Evolutionary conservation across 352 stramenopile genomes (phyloP), one percentile per base, ranked within the genome.

Genomic region (Globisporangium sylvaticum): DNA sequence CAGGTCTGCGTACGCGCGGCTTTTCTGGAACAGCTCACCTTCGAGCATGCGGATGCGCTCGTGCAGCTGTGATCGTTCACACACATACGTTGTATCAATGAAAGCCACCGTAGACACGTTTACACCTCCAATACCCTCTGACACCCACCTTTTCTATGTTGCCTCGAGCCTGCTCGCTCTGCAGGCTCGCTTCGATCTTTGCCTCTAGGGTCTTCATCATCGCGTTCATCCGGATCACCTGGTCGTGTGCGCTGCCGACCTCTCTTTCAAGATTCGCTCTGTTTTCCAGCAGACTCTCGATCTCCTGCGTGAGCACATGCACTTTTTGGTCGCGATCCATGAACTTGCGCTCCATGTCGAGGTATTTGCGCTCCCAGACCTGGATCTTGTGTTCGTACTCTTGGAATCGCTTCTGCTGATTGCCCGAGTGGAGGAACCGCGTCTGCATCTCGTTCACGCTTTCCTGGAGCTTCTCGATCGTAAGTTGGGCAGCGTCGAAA

Each of bases 191-290:
- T 64, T 89, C 79, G 14, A 87, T 48, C 54, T 68, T 79, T 4
- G 72, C 79, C 52, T 87, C 77, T 72, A 87, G 77, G 8, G 76
- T 73, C 44, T 74, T 80, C 66, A 87, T 73, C 1, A 67, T 64
- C 4, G 68, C 81, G 15, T 70, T 84, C 55, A 79, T 74, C 50
- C 66, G 68, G 37, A 88, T 88, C n/a, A 85, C 29, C 54, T 83
- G 70, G 32, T 87, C 76, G 34, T 89, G 81, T 3, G 74, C 68
- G 3, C 65, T 56, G 3, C 39, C 22, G 4, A 89, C 22, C 24
- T 89, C 81, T 3, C 54, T 52, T 48, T 89, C 77, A 10, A 89
- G 34, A 25, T 42, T 34, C 50, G 66, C 69, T 27, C 83, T 76
- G 2, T 67, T 68, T 32, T 70, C 44, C 3, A 70, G 50, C 42